phyloP scores from a whole-genome alignment of 345 rosid genomes.

The Pelargonium nanum region DNA sequence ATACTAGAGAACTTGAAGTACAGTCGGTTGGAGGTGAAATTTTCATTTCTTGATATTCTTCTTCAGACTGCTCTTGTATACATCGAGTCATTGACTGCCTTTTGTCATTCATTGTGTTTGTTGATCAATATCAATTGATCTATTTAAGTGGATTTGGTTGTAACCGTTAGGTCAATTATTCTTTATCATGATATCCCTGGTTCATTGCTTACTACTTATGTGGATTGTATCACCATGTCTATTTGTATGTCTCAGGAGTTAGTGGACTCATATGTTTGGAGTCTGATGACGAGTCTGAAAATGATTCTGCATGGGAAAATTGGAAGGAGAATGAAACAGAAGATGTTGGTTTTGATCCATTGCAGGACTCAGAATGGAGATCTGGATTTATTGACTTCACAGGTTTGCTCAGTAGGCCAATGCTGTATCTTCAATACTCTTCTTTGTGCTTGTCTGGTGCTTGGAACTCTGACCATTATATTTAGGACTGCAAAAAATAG shows the following conservation, averaged over 20 bases:
- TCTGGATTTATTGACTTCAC: conserved; percentile 12
- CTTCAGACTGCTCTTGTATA: conserved; percentile 8
- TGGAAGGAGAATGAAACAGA: conserved; percentile 19
- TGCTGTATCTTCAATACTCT: conserved; percentile 5
- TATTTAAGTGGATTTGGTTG: not conserved
- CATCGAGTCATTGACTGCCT: too few relatives aligned
- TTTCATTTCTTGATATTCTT: not conserved
- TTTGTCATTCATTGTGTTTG: not conserved
- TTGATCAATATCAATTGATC: not conserved
- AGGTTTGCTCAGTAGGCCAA: conserved; percentile 24
- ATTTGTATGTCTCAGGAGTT: conserved; percentile 24
- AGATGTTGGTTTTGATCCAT: conserved; percentile 18
- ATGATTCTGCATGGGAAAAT: conserved; percentile 20
- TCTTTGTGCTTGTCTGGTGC: conserved; percentile 8
- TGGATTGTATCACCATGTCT: not conserved
- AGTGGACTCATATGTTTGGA: conserved; percentile 51
- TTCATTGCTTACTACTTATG: not conserved
- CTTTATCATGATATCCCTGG: not conserved
- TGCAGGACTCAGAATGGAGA: conserved; percentile 16
- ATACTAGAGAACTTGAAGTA: conserved; percentile 67
- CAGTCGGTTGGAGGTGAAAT: conserved; percentile 71
- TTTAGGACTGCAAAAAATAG: not conserved
- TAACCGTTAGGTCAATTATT: not conserved
- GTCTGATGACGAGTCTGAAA: conserved; percentile 47
- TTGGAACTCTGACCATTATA: not conserved